Conservation (phyloP, 2,329 filamentous ascomycete species). For the Exophiala aquamarina region DNA sequence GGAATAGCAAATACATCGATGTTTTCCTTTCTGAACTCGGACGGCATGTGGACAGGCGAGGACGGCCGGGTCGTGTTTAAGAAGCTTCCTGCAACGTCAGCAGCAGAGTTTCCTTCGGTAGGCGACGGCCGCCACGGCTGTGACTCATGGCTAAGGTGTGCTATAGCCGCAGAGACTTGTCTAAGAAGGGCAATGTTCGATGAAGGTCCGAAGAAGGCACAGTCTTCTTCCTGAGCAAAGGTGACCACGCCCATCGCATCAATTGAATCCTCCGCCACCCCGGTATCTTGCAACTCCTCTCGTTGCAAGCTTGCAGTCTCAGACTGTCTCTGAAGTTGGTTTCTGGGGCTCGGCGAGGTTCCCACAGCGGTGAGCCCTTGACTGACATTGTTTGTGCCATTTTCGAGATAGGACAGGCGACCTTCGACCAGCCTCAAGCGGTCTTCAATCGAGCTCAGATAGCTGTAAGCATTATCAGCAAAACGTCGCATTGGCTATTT, state of each 20-base stretch:
- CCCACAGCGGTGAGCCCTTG: not conserved
- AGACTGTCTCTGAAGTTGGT: not conserved
- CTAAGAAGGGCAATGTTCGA: too few species aligned
- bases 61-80: too few species aligned
- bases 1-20: too few species aligned
- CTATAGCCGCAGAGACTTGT: too few species aligned
- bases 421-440: constrained; percentile 11
- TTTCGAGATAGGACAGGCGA: constrained; percentile 8
- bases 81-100: too few species aligned
- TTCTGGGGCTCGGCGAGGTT: not conserved
- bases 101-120: too few species aligned
- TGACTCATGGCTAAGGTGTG: too few species aligned
- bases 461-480: constrained; percentile 1
- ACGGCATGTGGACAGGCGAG: too few species aligned
- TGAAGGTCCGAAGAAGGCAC: not conserved
- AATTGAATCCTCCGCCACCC: not conserved
- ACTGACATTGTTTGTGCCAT: not conserved
- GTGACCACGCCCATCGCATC: constrained; percentile 1
- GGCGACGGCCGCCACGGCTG: too few species aligned
- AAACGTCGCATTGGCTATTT: not conserved
- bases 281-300: not conserved
- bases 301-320: not conserved
- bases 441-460: constrained; percentile 10
- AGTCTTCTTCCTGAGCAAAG: not conserved
- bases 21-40: too few species aligned